A percentile compares a stretch with the other conserved stretches of the same genome.
Evolutionary conservation across 805 yeast species (phyloP).

Genomic region (Ogataea allantospora): DNA sequence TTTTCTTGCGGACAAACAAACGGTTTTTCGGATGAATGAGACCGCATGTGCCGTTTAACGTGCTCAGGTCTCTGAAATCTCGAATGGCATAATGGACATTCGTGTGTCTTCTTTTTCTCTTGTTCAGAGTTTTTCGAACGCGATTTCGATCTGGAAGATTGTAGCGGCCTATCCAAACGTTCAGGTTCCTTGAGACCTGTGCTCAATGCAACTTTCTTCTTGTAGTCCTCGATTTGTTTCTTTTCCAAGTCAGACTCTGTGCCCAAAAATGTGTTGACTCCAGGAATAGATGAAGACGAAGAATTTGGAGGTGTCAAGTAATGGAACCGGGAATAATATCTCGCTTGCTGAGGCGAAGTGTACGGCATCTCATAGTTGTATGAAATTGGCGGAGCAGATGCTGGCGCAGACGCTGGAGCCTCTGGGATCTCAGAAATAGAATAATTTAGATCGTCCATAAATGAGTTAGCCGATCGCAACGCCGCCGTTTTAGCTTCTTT

Average conservation of each 20-base stretch:
- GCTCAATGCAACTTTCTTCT: slow-evolving; percentile 7
- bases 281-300: slow-evolving; percentile 21
- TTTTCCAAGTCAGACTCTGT: not conserved
- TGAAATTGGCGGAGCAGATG: slow-evolving; percentile 11
- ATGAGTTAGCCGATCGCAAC: slow-evolving; percentile 18
- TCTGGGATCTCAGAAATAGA: slow-evolving; percentile 19
- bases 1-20: slow-evolving; percentile 49
- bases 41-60: slow-evolving; percentile 61
- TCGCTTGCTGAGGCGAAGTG: slow-evolving; percentile 6
- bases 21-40: slow-evolving; percentile 58
- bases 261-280: slow-evolving; percentile 4
- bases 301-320: slow-evolving; percentile 26
- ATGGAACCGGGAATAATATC: slow-evolving; percentile 15
- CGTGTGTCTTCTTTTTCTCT: slow-evolving; percentile 55
- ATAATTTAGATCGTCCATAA: slow-evolving; percentile 12
- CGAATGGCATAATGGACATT: slow-evolving; percentile 62
- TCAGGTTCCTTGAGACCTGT: slow-evolving; percentile 25
- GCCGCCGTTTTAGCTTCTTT: slow-evolving; percentile 34
- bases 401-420: slow-evolving; percentile 4
- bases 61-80: slow-evolving; percentile 71
- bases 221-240: slow-evolving; percentile 3
- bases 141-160: slow-evolving; percentile 35
- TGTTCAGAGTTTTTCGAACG: slow-evolving; percentile 31
- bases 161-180: slow-evolving; percentile 33
- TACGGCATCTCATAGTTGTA: slow-evolving; percentile 5